Conservation (phyloP, 805 yeast species). For the Saccharomycopsis capsularis region DNA sequence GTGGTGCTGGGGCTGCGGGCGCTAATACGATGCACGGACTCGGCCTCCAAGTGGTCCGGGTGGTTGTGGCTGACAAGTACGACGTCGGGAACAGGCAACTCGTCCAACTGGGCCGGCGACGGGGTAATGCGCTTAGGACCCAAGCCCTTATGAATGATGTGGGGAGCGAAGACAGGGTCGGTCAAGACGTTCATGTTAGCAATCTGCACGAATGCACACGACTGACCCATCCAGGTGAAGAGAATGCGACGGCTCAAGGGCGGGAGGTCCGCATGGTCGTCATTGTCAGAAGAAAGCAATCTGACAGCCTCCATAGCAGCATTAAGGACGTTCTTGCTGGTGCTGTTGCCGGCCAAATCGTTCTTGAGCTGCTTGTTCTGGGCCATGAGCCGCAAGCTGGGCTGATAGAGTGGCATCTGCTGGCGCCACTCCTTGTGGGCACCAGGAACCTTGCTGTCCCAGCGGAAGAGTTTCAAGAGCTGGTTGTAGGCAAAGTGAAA, state of each 20-base stretch:
- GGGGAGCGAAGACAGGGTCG: constrained; percentile 74
- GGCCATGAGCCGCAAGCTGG: constrained; percentile 34
- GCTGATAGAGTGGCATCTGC: constrained; percentile 52
- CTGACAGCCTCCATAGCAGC: background rate
- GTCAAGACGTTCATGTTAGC: constrained; percentile 70
- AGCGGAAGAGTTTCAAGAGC: constrained; percentile 36
- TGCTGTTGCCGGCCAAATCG: background rate
- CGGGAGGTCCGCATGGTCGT: constrained; percentile 26
- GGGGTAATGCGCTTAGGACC: constrained; percentile 85
- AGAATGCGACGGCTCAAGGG: constrained; percentile 41
- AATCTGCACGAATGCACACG: constrained; percentile 69
- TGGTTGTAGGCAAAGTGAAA: constrained; percentile 78
- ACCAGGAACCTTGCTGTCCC: background rate
- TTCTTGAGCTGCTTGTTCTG: background rate
- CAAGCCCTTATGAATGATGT: constrained; percentile 49
- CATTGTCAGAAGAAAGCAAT: constrained; percentile 1
- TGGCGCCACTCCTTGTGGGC: constrained; percentile 49
- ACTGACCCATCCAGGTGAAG: constrained; percentile 91
- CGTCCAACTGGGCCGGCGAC: constrained; percentile 60
- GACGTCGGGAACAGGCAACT: constrained; percentile 61
- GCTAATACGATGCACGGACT: constrained; percentile 38
- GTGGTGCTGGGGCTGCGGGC: constrained; percentile 32
- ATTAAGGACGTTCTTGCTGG: background rate
- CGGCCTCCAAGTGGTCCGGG: constrained; percentile 85
- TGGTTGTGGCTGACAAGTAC: constrained; percentile 88